Evolutionary conservation across 108 stramenopile genomes (phyloP).

Genomic region (Skeletonema costatum): DNA sequence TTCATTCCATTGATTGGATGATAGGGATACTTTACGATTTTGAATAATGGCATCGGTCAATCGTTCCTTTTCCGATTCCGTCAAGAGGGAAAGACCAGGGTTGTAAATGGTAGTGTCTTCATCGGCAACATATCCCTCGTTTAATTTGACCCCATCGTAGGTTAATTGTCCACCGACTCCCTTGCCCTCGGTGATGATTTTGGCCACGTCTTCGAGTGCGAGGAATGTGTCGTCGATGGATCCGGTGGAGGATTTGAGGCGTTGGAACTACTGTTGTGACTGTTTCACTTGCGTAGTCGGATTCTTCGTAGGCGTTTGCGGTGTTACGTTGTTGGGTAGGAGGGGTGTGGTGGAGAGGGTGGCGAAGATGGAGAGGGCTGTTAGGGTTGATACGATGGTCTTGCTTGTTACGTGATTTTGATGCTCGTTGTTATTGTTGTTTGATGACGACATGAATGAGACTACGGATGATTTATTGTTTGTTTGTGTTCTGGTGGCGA

Average conservation of each 20-base stretch:
- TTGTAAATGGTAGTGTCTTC: constrained; percentile 90
- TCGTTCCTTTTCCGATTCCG: constrained; percentile 75
- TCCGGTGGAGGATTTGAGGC: constrained; percentile 49
- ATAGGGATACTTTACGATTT: constrained; percentile 54
- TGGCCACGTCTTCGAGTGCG: constrained; percentile 69
- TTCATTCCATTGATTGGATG: constrained; percentile 59
- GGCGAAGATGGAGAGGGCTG: constrained; percentile 3
- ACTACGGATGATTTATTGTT: not conserved
- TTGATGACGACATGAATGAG: not conserved
- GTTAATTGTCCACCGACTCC: constrained; percentile 82
- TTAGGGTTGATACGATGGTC: not conserved
- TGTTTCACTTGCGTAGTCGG: constrained; percentile 71
- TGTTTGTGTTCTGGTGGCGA: not conserved
- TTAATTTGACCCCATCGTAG: constrained; percentile 75
- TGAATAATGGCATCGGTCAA: constrained; percentile 63
- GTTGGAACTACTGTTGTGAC: constrained; percentile 59
- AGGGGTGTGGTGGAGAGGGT: not conserved
- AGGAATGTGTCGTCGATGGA: constrained; percentile 59
- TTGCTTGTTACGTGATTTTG: not conserved
- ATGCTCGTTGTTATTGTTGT: not conserved
- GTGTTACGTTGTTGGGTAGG: not conserved
- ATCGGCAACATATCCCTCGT: constrained; percentile 76
- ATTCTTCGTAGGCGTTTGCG: constrained; percentile 54
- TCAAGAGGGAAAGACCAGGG: constrained; percentile 76
- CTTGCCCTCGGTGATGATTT: constrained; percentile 85